Conservation (phyloP, 805 yeast genomes). For the Metschnikowia borealis region DNA sequence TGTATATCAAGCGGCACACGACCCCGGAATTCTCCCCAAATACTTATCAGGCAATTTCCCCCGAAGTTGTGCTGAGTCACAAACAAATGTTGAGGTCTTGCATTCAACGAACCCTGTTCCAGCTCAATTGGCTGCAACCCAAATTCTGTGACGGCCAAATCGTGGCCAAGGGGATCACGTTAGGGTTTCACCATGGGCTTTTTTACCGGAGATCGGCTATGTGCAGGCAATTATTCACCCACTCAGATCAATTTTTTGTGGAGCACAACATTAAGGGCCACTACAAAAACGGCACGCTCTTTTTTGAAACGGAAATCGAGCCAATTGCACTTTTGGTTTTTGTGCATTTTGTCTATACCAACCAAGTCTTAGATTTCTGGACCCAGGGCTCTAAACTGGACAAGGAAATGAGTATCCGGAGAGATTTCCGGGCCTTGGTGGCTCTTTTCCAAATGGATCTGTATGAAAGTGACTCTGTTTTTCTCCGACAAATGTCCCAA, state of each 20-base stretch:
- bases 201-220: slow-evolving; percentile 29
- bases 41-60: slow-evolving; percentile 6
- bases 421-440: slow-evolving; percentile 26
- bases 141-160: slow-evolving; percentile 38
- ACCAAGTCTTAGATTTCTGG: slow-evolving; percentile 45
- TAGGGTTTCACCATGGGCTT: slow-evolving; percentile 37
- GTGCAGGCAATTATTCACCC: slow-evolving; percentile 21
- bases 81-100: not conserved
- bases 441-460: slow-evolving; percentile 15
- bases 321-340: slow-evolving; percentile 38
- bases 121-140: slow-evolving; percentile 10
- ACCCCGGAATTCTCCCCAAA: not conserved
- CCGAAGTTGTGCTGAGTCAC: not conserved
- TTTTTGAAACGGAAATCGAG: slow-evolving; percentile 23
- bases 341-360: slow-evolving; percentile 49
- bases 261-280: slow-evolving; percentile 24
- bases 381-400: slow-evolving; percentile 25
- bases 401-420: slow-evolving; percentile 25
- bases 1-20: not conserved
- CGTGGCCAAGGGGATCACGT: slow-evolving; percentile 20
- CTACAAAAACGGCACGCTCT: slow-evolving; percentile 18
- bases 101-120: not conserved
- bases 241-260: slow-evolving; percentile 21
- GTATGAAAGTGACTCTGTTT: slow-evolving; percentile 9
- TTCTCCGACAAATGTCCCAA: slow-evolving; percentile 7